Evolutionary conservation across 2,329 filamentous ascomycete species (phyloP), one percentile per base, ranked within the genome.

Genomic region (Fusarium sp.): DNA sequence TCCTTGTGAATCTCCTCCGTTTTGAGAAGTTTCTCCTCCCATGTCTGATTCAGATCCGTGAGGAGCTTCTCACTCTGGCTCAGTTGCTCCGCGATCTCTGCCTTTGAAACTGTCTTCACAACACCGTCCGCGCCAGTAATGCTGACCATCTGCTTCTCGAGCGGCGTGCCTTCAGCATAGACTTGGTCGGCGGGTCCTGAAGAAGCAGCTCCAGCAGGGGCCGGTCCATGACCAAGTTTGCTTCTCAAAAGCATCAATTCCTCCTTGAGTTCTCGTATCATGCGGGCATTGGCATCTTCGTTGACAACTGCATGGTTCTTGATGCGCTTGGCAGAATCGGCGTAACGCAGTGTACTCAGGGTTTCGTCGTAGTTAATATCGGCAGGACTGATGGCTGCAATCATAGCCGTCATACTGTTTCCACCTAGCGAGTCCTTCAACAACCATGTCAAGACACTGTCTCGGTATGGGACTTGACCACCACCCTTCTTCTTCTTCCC

Each of bases 251-350:
- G 88, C 1, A 94, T 91, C 67, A 99, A 84, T 80, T 99, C 97
- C 82, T 99, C 97, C 82, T 99, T 99, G 73, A 99, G 87, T 81
- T 99, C 97, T 82, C 97, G 90, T 74, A 99, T 98, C 97, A 99
- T 99, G 78, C 97, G 93, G 69, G 97, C 97, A 81, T 99, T 99
- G 56, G 97, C 96, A 84, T 99, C 97, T 83, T 99, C 97, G 86
- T 99, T 99, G 83, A 99, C 94, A 60, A 99, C 97, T 66, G 97
- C 97, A 83, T 99, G 97, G 85, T 99, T 99, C 94, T 98, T 98
- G 89, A 99, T 99, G 78, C 97, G 92, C 86, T 99, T 99, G 29
- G 97, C 97, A 9, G 95, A 98, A 81, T 99, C 96, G 65, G 97
- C 97, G 83, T 99, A 99, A 79, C 97, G 91, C 31, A 99, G 88